Conservation (phyloP, 768 basidiomycete species). For the Mycena alexandri region DNA sequence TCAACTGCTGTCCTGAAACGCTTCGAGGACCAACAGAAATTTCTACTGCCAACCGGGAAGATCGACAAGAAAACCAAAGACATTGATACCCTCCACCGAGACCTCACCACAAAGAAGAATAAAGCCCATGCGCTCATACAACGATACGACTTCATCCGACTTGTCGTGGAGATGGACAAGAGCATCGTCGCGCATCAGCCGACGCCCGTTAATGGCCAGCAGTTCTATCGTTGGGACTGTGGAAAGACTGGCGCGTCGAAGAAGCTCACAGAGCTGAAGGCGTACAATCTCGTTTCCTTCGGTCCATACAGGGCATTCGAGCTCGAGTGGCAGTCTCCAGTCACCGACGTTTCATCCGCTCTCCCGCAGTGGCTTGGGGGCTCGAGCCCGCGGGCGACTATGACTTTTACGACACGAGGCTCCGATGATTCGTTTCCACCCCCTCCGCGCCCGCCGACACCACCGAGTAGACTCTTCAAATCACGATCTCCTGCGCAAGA, state of each 20-base stretch:
- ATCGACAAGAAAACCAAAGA: slow-evolving; percentile 18
- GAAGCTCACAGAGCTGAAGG: slow-evolving; percentile 27
- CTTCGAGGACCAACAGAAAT: slow-evolving; percentile 33
- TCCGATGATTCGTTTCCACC: slow-evolving; percentile 17
- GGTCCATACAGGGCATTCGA: slow-evolving; percentile 36
- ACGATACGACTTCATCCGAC: slow-evolving; percentile 36
- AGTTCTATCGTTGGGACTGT: slow-evolving; percentile 35
- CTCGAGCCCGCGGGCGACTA: slow-evolving; percentile 19
- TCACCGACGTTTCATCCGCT: slow-evolving; percentile 24
- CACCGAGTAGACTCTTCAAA: slow-evolving; percentile 13
- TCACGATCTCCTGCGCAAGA: not conserved
- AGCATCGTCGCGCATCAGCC: slow-evolving; percentile 21
- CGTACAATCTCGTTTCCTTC: slow-evolving; percentile 34
- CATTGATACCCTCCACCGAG: slow-evolving; percentile 22
- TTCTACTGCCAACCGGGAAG: slow-evolving; percentile 20
- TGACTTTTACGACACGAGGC: slow-evolving; percentile 28
- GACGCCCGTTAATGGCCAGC: slow-evolving; percentile 7
- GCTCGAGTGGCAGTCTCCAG: slow-evolving; percentile 37
- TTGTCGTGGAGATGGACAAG: slow-evolving; percentile 30
- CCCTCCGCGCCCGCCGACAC: slow-evolving; percentile 11
- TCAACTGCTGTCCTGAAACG: slow-evolving; percentile 28
- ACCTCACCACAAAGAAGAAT: slow-evolving; percentile 25
- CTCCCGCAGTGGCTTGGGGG: slow-evolving; percentile 19
- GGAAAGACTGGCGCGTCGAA: slow-evolving; percentile 32
- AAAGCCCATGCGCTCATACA: slow-evolving; percentile 26